Evolutionary conservation across 306 rosid species (phyloP).

Genomic region (Citrullus colocynthis): DNA sequence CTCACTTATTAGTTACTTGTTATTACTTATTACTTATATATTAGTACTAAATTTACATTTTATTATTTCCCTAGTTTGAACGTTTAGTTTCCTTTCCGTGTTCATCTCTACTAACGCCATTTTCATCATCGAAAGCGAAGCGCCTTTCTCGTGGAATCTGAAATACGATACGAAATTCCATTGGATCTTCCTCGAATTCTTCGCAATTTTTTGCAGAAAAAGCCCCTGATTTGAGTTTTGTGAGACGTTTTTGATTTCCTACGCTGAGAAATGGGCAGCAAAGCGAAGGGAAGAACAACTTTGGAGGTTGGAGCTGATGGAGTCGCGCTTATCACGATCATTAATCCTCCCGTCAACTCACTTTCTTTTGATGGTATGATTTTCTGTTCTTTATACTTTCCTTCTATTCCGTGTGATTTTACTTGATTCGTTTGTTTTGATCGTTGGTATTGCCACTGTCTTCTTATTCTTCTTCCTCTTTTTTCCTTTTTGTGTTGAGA

Average conservation of each 20-base stretch:
- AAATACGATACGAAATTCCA: neutral
- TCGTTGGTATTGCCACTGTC: neutral
- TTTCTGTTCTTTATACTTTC: neutral
- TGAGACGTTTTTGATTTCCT: neutral
- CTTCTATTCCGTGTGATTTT: neutral
- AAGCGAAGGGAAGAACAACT: conserved; percentile 38
- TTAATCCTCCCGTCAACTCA: conserved; percentile 95
- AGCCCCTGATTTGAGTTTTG: neutral
- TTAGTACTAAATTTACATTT: neutral
- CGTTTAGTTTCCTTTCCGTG: neutral
- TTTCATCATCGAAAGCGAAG: neutral
- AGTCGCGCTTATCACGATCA: conserved; percentile 72
- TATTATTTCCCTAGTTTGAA: neutral
- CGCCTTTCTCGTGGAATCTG: neutral
- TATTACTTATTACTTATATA: neutral
- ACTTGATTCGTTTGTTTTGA: neutral
- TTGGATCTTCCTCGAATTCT: neutral
- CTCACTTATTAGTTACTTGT: no score
- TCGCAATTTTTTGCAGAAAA: neutral
- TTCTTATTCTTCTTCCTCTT: neutral
- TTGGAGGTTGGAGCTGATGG: conserved; percentile 87
- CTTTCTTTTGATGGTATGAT: conserved; percentile 76
- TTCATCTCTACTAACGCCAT: neutral
- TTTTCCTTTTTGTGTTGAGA: neutral
- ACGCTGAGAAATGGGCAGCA: conserved; percentile 32